Base-by-base conservation (phyloP, 805 yeast genomes). In the Limtongia smithiae region DNA sequence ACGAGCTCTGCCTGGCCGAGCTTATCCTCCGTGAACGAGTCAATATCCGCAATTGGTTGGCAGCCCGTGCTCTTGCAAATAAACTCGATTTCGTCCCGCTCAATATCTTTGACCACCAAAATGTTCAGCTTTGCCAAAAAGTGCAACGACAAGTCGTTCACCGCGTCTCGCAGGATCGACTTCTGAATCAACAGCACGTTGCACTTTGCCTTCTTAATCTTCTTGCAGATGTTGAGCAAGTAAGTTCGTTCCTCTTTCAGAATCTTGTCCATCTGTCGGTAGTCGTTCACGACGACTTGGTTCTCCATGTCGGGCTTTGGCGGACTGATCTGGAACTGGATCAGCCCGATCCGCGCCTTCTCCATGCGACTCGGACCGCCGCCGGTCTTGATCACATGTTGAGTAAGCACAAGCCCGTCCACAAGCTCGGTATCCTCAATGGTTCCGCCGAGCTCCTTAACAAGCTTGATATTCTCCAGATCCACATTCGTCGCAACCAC, bases 261-360 rank as follows among this genome's bases (percentile, higher is more conserved):
- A 61, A 93, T 93, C 73, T 91, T 93, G 71, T 93, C 99, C 99
- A 93, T 93, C 71, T 93, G 98, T 70, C 98, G 81, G 74, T 93
- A 93, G 69, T 93, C 99, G 65, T 86, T 93, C 47, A 93, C 97
- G 50, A 93, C 95, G 42, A 93, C 91, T 66, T 90, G 91, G 69
- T 93, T 93, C 72, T 93, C 98, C 84, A 94, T 84, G 65, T 89
- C 97, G 18, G 97, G 97, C 67, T 89, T 89, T 58, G 97, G 97
- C 21, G 97, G 96, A 18, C 96, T 87, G 55, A 89, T 78, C 75
- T 86, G 98, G 74, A 86, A 93, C 74, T 89, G 99, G 64, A 85
- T 79, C 64, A 85, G 78, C 25, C 85, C 97, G 65, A 88, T 88
- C 59, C 77, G 78, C 14, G 98, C 97, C 74, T 90, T 91, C 66